Base-by-base conservation (phyloP, 352 stramenopile genomes). In the Globisporangium acanthophoron region DNA sequence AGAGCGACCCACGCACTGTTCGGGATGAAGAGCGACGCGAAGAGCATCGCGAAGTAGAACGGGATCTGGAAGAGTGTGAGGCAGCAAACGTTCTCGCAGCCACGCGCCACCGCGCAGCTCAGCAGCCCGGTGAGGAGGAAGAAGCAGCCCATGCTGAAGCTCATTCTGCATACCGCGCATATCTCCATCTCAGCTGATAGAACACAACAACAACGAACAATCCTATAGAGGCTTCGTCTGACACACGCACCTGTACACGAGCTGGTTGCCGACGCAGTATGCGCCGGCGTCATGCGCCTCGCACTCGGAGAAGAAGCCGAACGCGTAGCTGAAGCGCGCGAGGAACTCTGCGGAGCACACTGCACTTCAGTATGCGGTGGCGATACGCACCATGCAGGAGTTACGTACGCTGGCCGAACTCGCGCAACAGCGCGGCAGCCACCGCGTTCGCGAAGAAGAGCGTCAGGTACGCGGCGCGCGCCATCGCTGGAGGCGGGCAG, bases 361-460 rank as follows among this genome's bases (percentile, higher is more conserved):
- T 24, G n/a, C 16, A 16, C 9, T 24, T 47, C 35, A 40, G 35
- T 15, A 40, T 40, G 35, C 11, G 31, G 31, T 8, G 8, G 35
- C 35, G 35, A 40, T 15, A 8, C 8, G 0, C 5, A 8, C 35
- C 35, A 3, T 8, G 35, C 11, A 12, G 41, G 15, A 52, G 8
- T 15, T 3, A 48, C 61, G 27, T 61, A 90, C 80, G 71, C 56
- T 85, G 63, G 5, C 79, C 79, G 54, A 88, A 88, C 54, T 70
- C 67, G 29, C 76, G 79, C 49, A 90, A 55, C n/a, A 87, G 59
- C 43, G 73, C 70, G 4, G 82, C 82, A 18, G 58, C 59, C 24
- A 73, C 57, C 39, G 79, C 67, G 62, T 70, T 90, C 49, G 66
- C 54, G 67, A 92, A 92, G 76, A 92, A 85, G 53, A 90, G 74